Base-by-base conservation (phyloP, 2,329 filamentous ascomycete genomes). In the Blumeria hordei region DNA sequence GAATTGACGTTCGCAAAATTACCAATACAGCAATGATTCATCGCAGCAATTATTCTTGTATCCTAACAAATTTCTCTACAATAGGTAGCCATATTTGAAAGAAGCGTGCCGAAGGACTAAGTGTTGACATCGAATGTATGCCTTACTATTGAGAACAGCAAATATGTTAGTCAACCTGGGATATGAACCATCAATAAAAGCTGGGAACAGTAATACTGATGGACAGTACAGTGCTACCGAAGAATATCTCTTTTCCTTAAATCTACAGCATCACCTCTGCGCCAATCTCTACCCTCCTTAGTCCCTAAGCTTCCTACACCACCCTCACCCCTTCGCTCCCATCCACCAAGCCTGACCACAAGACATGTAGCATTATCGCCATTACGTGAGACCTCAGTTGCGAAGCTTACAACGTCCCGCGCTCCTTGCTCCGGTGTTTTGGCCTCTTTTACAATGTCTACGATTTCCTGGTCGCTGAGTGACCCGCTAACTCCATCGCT, bases 391-490 rank as follows among this genome's bases (percentile, higher is more conserved):
- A 94, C 84, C 69, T 96, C 92, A 0, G 85, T 92, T 0, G 90
- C 88, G 67, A 92, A 95, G 55, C 78, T 78, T 33, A 94, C 86
- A 7, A 98, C 77, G 58, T 82, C 79, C 57, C 74, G 75, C 1
- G 87, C 80, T 3, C 81, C 92, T 65, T 94, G 79, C 61, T 94
- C 90, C 0, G 92, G 92, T 0, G 90, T 96, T 64, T 75, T 81
- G 5, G 88, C 85, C 68, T 98, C 92, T 68, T 96, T 96, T 63
- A 96, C 75, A 35, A 96, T 80, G 65, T 98, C 92, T 34, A 95
- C 88, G 58, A 96, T 87, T 69, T 98, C 92, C 69, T 96, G 90
- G 64, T 98, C 92, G 55, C 76, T 79, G 21, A 96, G 71, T 14
- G 84, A 85, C 6, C 86, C 90, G 18, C 82, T 90, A 9, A 98